A percentile compares a stretch with the other conserved stretches of the same genome.
phyloP scores from a whole-genome alignment of 805 yeast genomes.

The Metschnikowia colocasiae region DNA sequence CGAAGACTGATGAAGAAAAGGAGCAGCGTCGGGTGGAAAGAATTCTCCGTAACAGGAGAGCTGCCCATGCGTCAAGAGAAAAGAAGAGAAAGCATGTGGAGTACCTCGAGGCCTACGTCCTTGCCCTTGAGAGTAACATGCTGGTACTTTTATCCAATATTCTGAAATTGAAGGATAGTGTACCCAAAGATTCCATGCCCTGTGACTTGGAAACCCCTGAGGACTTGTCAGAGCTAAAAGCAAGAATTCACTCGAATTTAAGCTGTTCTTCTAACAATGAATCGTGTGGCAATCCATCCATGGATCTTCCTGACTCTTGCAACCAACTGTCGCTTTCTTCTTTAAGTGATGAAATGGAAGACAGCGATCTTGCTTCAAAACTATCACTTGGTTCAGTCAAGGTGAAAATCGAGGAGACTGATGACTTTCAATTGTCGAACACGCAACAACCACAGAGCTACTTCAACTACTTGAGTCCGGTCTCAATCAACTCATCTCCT shows the following conservation, averaged over 20 bases:
- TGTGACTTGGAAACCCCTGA: conserved; percentile 11
- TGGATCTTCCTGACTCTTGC: background rate
- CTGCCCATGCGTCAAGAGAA: conserved; percentile 96
- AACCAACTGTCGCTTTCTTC: conserved; percentile 5
- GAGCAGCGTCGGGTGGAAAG: conserved; percentile 95
- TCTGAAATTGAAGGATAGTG: conserved; percentile 13
- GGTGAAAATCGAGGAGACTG: conserved; percentile 12
- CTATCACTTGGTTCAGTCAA: background rate
- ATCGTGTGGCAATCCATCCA: background rate
- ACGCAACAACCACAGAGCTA: conserved; percentile 14
- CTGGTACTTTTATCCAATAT: conserved; percentile 24
- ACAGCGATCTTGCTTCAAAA: conserved; percentile 4
- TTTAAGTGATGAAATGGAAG: conserved; percentile 5
- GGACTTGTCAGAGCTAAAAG: conserved; percentile 15
- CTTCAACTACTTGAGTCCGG: conserved; percentile 41
- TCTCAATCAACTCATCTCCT: conserved; percentile 38
- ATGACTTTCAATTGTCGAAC: conserved; percentile 8
- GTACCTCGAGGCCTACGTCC: conserved; percentile 63
- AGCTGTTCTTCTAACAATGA: conserved; percentile 1
- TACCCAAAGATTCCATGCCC: conserved; percentile 10
- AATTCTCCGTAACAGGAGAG: conserved; percentile 88
- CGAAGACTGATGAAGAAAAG: conserved; percentile 93
- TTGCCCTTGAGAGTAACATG: conserved; percentile 38
- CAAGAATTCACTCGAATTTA: conserved; percentile 13
- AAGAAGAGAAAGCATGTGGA: conserved; percentile 92